A percentile compares a stretch with the other conserved stretches of the same genome.
Evolutionary conservation across 352 stramenopile species (phyloP).

Genomic region (Chrysophaeum taylorii): DNA sequence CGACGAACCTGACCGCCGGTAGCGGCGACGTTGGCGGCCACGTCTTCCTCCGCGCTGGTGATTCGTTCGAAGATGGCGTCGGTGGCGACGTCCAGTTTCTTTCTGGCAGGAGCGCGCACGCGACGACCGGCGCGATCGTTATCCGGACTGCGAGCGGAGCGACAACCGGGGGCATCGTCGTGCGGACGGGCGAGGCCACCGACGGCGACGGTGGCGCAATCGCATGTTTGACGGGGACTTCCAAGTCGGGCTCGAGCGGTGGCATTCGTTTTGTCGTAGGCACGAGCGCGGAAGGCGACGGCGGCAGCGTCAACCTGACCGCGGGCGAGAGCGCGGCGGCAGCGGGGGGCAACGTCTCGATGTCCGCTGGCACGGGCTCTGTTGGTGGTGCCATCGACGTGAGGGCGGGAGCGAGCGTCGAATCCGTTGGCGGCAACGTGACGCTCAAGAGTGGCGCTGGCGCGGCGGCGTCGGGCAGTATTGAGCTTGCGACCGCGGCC

Average conservation of each 20-base stretch:
- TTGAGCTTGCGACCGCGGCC: too few species aligned
- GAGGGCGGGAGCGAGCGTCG: not conserved
- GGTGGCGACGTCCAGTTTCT: too few species aligned
- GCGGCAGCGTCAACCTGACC: not conserved
- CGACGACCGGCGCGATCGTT: not conserved
- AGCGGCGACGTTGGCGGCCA: constrained; percentile 17
- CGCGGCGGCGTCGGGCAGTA: too few species aligned
- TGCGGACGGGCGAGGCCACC: constrained; percentile 37
- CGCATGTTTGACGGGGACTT: constrained; percentile 38
- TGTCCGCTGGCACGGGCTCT: constrained; percentile 14
- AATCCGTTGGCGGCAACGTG: constrained; percentile 2
- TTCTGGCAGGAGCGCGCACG: not conserved
- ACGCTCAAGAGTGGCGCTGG: too few species aligned
- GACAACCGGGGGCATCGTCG: constrained; percentile 34
- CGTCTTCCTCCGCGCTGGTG: not conserved
- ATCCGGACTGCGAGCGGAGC: not conserved
- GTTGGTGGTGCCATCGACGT: constrained; percentile 2
- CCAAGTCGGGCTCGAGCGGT: constrained; percentile 32
- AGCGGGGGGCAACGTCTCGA: constrained; percentile 34
- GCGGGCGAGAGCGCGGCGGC: constrained; percentile 26
- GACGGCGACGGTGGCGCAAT: constrained; percentile 38
- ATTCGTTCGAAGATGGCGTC: too few species aligned
- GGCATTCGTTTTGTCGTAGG: constrained; percentile 31
- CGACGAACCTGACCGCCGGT: constrained; percentile 34
- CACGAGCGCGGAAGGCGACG: not conserved